phyloP scores from a whole-genome alignment of 768 basidiomycete genomes.

The Phylloporus sp. region DNA sequence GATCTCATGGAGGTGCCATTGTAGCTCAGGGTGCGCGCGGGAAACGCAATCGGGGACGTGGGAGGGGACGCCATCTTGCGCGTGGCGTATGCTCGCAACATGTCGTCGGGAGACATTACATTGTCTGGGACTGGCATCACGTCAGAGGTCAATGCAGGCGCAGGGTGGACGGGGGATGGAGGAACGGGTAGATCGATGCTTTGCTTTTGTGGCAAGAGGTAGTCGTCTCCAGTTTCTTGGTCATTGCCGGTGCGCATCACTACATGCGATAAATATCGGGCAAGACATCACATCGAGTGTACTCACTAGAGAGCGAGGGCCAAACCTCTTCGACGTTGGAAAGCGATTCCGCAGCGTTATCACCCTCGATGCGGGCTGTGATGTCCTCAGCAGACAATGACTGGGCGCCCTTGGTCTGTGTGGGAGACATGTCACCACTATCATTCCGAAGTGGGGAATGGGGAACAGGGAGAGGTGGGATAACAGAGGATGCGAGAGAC shows the following conservation, averaged over 20 bases:
- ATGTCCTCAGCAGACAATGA: constrained; percentile 61
- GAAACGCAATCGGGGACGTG: constrained; percentile 30
- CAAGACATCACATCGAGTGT: background rate
- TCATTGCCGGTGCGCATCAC: constrained; percentile 68
- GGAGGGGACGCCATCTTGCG: constrained; percentile 36
- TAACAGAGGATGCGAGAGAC: constrained; percentile 37
- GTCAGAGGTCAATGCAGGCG: constrained; percentile 34
- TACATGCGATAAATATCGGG: constrained; percentile 24
- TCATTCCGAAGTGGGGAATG: constrained; percentile 21
- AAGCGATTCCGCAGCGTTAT: constrained; percentile 28
- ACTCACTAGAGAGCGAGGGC: constrained; percentile 65
- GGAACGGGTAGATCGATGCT: constrained; percentile 29
- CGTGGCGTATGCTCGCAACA: constrained; percentile 71
- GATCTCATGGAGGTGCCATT: constrained; percentile 27
- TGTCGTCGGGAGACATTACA: constrained; percentile 64
- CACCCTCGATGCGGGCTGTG: constrained; percentile 43
- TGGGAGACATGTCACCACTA: constrained; percentile 37
- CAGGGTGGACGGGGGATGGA: constrained; percentile 31
- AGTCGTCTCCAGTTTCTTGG: constrained; percentile 35
- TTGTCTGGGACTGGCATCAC: constrained; percentile 42
- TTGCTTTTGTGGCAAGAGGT: constrained; percentile 38
- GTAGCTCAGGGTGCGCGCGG: constrained; percentile 23
- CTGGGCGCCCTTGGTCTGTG: constrained; percentile 40
- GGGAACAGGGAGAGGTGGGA: constrained; percentile 39
- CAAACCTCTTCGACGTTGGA: constrained; percentile 54